These are phyloP conservation scores for Candolleomyces efflorescens DNA, from an alignment of 768 basidiomycete species.

Conservation along the genomic window DNA sequence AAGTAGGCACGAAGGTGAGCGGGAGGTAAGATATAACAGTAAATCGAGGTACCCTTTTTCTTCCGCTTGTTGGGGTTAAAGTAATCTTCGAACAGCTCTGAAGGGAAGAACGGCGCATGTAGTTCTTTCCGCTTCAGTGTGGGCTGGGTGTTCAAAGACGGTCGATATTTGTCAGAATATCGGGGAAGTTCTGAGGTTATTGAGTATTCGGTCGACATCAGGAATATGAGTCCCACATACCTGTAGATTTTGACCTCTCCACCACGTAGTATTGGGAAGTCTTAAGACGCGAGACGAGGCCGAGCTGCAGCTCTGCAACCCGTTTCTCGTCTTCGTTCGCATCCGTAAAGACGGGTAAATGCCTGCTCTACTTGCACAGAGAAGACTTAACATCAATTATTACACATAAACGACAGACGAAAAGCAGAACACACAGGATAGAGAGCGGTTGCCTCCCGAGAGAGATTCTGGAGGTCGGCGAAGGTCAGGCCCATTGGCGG, in stretches of 20 bases:
- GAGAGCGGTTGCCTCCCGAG: slow-evolving; percentile 69
- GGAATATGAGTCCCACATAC: slow-evolving; percentile 17
- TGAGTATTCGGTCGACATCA: neutral
- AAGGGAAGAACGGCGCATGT: slow-evolving; percentile 74
- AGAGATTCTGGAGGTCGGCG: slow-evolving; percentile 72
- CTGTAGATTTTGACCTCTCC: slow-evolving; percentile 64
- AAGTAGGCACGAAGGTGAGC: neutral
- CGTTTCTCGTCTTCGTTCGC: slow-evolving; percentile 60
- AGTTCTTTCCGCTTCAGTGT: slow-evolving; percentile 66
- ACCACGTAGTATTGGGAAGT: slow-evolving; percentile 73
- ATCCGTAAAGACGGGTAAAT: slow-evolving; percentile 67
- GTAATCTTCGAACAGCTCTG: slow-evolving; percentile 70
- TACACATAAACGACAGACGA: slow-evolving; percentile 13
- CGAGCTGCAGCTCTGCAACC: slow-evolving; percentile 63
- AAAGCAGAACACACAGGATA: slow-evolving; percentile 65
- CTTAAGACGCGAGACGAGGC: slow-evolving; percentile 59
- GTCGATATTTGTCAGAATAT: slow-evolving; percentile 82
- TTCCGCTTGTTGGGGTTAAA: slow-evolving; percentile 73
- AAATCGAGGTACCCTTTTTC: slow-evolving; percentile 30
- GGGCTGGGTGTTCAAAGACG: slow-evolving; percentile 55
- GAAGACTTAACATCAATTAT: slow-evolving; percentile 17
- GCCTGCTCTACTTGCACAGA: slow-evolving; percentile 47
- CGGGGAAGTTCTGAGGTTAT: slow-evolving; percentile 55
- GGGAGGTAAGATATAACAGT: neutral
- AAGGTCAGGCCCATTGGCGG: slow-evolving; percentile 81